phyloP scores from a whole-genome alignment of 2,329 filamentous ascomycete genomes.

The Xylaria arbuscula region DNA sequence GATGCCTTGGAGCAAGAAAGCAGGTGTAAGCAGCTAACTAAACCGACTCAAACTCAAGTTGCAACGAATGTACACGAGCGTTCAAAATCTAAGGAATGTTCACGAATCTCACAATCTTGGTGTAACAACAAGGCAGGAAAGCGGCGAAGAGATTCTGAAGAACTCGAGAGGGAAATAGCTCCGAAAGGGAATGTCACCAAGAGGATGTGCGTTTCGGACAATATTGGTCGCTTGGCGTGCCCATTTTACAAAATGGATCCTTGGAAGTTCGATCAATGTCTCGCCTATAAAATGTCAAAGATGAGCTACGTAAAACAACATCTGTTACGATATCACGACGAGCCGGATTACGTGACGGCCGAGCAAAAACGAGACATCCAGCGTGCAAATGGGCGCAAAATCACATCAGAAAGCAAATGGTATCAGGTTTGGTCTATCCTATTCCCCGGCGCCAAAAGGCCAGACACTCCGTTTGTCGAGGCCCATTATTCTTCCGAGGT shows the following conservation, averaged over 20 bases:
- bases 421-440: conserved; percentile 19
- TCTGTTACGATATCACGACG: conserved; percentile 6
- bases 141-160: neutral
- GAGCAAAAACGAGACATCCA: conserved; percentile 16
- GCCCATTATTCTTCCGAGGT: conserved; percentile 9
- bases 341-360: neutral
- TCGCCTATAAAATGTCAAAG: conserved; percentile 14
- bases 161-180: neutral
- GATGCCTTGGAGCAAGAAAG: neutral
- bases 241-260: conserved; percentile 22
- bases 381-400: conserved; percentile 6
- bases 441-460: conserved; percentile 2
- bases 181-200: neutral
- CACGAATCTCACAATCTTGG: neutral
- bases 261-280: conserved; percentile 7
- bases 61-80: neutral
- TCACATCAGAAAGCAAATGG: conserved; percentile 9
- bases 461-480: conserved; percentile 7
- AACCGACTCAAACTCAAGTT: neutral
- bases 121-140: neutral
- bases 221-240: conserved; percentile 5
- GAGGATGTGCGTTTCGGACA: neutral
- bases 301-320: conserved; percentile 23
- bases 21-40: neutral
- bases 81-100: neutral